A percentile compares a stretch with the other conserved stretches of the same genome.
phyloP scores from a whole-genome alignment of 306 rosid genomes.

The Carpinus viminea region DNA sequence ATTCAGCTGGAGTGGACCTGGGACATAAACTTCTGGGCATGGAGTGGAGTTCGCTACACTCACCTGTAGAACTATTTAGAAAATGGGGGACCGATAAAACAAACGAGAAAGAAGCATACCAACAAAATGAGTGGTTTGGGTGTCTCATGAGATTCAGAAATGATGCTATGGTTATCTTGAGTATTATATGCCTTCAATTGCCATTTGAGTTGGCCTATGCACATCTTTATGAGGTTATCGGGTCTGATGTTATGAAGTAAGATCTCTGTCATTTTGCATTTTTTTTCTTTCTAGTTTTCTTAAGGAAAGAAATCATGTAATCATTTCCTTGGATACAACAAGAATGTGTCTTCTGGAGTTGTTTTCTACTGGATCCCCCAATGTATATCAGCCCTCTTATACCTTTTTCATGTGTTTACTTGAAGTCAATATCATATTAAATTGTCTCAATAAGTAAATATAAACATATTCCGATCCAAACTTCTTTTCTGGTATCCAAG shows the following conservation, averaged over 20 bases:
- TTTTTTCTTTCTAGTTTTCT: slow-evolving; percentile 16
- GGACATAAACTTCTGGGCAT: slow-evolving; percentile 51
- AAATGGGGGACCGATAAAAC: slow-evolving; percentile 57
- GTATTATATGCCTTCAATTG: slow-evolving; percentile 93
- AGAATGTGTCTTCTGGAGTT: too few species aligned
- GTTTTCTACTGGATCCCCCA: too few species aligned
- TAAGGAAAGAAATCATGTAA: background rate
- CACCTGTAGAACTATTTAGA: slow-evolving; percentile 53
- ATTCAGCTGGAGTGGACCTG: slow-evolving; percentile 48
- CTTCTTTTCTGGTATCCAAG: background rate
- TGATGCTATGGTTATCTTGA: slow-evolving; percentile 71
- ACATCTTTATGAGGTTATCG: slow-evolving; percentile 75
- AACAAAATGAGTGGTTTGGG: slow-evolving; percentile 86
- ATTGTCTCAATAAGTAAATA: background rate
- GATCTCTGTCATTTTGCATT: slow-evolving; percentile 28
- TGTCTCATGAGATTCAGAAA: slow-evolving; percentile 83
- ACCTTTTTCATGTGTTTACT: background rate
- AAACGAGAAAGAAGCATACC: slow-evolving; percentile 67
- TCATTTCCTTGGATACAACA: background rate
- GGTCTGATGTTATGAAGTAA: slow-evolving; percentile 70
- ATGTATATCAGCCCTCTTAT: background rate
- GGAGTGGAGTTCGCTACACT: slow-evolving; percentile 49
- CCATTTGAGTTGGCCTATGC: slow-evolving; percentile 98
- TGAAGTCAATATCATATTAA: background rate
- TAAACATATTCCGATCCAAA: background rate